Percentiles rank a stretch among this genome's conserved stretches.
Evolutionary conservation across 208 protist species (phyloP).

Genomic region (Acanthamoeba culbertsoni): DNA sequence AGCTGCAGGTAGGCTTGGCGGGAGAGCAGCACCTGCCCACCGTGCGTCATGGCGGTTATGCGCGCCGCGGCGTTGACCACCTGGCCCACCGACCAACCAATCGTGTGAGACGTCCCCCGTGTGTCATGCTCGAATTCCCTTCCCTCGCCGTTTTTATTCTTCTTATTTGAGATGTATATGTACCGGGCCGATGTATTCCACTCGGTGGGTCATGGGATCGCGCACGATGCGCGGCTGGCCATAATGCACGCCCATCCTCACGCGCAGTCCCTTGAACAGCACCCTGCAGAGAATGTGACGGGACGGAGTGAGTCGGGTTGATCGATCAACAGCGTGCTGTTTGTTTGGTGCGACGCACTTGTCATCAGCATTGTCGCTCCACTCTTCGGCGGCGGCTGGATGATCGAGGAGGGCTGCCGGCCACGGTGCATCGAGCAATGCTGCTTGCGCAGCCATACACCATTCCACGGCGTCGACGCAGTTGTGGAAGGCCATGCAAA

Average conservation of each 20-base stretch:
- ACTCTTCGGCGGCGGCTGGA: background rate
- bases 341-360: background rate
- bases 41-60: slow-evolving; percentile 34
- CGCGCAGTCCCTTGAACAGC: background rate
- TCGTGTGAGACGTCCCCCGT: too few relatives aligned
- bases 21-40: slow-evolving; percentile 12
- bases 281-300: background rate
- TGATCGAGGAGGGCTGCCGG: background rate
- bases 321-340: too few relatives aligned
- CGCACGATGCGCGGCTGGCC: background rate
- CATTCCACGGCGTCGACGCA: background rate
- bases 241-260: slow-evolving; percentile 13
- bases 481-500: slow-evolving; percentile 14
- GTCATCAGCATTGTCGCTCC: background rate
- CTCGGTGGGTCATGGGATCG: background rate
- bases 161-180: too few relatives aligned
- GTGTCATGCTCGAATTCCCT: too few relatives aligned
- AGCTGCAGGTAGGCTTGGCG: background rate
- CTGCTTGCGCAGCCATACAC: background rate
- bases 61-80: background rate
- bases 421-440: background rate
- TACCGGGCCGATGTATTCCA: slow-evolving; percentile 29
- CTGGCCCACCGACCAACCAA: too few relatives aligned
- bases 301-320: background rate
- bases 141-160: too few relatives aligned